Evolutionary conservation across 1,284 basidiomycete genomes (phyloP).

Genomic region (Cryptococcus hybrid): DNA sequence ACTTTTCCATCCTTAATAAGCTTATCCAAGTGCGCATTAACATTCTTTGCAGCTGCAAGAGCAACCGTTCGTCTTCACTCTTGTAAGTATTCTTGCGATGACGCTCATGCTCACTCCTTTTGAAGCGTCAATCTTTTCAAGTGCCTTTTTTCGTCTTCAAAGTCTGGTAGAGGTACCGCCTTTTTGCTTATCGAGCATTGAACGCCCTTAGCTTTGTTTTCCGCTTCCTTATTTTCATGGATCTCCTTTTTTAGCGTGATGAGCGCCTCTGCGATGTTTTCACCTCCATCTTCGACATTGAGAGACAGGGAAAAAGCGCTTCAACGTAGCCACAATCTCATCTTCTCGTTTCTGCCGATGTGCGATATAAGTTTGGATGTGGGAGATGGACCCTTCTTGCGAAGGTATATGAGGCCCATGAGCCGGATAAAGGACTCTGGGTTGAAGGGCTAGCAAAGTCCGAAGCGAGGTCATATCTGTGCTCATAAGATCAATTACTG

Average conservation of each 20-base stretch:
- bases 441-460: conserved; percentile 39
- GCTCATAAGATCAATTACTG: background rate
- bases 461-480: conserved; percentile 41
- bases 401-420: conserved; percentile 71
- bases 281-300: background rate
- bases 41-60: conserved; percentile 30
- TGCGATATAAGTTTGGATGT: conserved; percentile 68
- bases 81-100: conserved; percentile 36
- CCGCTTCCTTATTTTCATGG: conserved; percentile 10
- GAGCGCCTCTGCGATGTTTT: background rate
- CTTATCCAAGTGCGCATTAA: conserved; percentile 34
- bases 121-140: conserved; percentile 3
- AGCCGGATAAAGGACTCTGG: conserved; percentile 68
- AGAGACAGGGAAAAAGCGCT: background rate
- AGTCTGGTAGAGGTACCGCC: conserved; percentile 6
- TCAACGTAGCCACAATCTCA: conserved; percentile 57
- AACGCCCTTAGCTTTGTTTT: conserved; percentile 11
- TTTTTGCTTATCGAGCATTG: conserved; percentile 15
- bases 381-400: conserved; percentile 45
- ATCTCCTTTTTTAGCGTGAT: conserved; percentile 9
- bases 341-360: conserved; percentile 80
- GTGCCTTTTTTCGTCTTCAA: conserved; percentile 10
- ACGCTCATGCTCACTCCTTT: conserved; percentile 19
- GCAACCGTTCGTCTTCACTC: conserved; percentile 31
- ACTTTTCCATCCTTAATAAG: conserved; percentile 63